Evolutionary conservation across 2,329 filamentous ascomycete genomes (phyloP), one percentile per base, ranked within the genome.

Genomic region (Neospermospora avenae): DNA sequence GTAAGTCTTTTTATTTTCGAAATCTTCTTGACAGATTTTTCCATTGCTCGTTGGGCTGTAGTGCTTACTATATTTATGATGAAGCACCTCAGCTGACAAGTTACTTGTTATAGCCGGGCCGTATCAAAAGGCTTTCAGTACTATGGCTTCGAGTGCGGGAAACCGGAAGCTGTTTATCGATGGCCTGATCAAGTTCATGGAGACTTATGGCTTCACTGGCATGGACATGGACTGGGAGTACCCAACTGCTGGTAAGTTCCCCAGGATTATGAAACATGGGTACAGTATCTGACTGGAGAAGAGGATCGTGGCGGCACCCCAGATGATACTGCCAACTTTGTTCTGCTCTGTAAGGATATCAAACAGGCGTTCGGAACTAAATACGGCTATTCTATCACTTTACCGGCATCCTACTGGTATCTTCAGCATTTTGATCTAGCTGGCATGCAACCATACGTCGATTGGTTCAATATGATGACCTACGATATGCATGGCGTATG

Each of bases 221-320:
- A 68, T 52, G 11, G 77, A 81, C 55, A 64, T 81, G n/a, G 76
- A 81, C 62, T 81, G 78, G 78, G 74, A 76, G 46, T 73, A 75
- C 39, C 72, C 70, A 0, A 10, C 28, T 31, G 28, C 28, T 10
- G 28, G 28, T 31, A 3, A 31, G 28, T 31, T 5, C 28, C 11
- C 11, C 28, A 10, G 28, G 5, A 6, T 31, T 6, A 31, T 10
- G 11, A 5, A 31, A 10, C 5, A 6, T 31, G 11, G 28, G 28
- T 10, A 31, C 2, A 31, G 11, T 31, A n/a, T 31, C 28, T 31
- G 28, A 31, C 28, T 5, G 6, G 28, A 31, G 28, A 5, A 31
- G 28, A 31, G 28, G 28, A 31, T 10, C 28, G 28, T 31, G 28
- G 28, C 28, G 28, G 28, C 28, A 31, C 11, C 6, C 28, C 28